Evolutionary conservation across 1,139 yeast genomes (phyloP).

Genomic region (Candida tetrigidarum): DNA sequence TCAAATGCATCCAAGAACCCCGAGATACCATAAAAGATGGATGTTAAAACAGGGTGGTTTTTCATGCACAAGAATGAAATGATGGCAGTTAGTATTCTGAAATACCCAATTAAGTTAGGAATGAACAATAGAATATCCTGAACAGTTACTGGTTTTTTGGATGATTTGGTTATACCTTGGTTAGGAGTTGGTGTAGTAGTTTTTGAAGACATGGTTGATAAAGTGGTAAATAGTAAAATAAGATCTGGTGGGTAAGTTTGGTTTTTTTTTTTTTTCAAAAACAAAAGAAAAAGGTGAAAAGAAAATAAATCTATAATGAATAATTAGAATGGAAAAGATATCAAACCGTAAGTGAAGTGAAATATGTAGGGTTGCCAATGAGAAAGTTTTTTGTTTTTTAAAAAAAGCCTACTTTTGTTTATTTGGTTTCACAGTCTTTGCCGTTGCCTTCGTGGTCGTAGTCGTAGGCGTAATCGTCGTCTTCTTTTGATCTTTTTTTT

Average conservation of each 20-base stretch:
- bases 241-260: too few relatives aligned
- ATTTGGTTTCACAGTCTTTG: too few relatives aligned
- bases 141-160: constrained; percentile 29
- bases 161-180: neutral
- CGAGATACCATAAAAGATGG: constrained; percentile 79
- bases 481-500: too few relatives aligned
- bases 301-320: neutral
- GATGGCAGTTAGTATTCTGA: constrained; percentile 80
- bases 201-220: constrained; percentile 8
- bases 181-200: constrained; percentile 8
- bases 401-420: too few relatives aligned
- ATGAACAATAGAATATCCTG: constrained; percentile 71
- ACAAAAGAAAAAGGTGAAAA: neutral
- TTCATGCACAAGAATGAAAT: constrained; percentile 83
- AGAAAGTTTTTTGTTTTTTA: too few relatives aligned
- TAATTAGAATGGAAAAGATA: neutral
- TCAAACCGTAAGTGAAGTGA: neutral
- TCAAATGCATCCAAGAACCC: constrained; percentile 96
- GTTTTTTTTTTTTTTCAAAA: too few relatives aligned
- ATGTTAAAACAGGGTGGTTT: constrained; percentile 78
- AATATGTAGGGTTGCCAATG: too few relatives aligned
- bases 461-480: too few relatives aligned
- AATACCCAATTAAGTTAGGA: constrained; percentile 91
- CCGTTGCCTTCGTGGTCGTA: too few relatives aligned
- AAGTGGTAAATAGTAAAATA: too few relatives aligned